These are phyloP conservation scores for Tolypocladium paradoxum DNA, from an alignment of 2,329 filamentous ascomycete genomes.

Conservation along the genomic window DNA sequence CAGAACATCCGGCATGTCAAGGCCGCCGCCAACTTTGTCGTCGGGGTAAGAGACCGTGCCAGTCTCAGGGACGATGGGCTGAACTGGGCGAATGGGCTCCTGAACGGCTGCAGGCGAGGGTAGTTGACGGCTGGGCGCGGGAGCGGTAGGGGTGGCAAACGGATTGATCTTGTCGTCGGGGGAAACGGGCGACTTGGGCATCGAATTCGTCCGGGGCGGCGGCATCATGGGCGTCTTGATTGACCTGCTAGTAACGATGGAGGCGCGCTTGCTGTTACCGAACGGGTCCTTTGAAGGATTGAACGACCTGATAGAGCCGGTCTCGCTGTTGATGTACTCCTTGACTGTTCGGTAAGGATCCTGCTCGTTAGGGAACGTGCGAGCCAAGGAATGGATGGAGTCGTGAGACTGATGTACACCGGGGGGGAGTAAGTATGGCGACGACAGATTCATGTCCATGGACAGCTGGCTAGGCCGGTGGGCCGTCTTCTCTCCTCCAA, in stretches of 20 bases:
- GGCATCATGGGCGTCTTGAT: conserved; percentile 15
- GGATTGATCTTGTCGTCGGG: conserved; percentile 23
- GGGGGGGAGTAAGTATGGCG: conserved; percentile 88
- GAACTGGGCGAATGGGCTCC: conserved; percentile 17
- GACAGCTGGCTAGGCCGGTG: conserved; percentile 46
- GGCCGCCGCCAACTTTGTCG: conserved; percentile 9
- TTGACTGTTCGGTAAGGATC: conserved; percentile 70
- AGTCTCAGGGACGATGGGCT: conserved; percentile 28
- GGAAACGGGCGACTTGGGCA: conserved; percentile 28
- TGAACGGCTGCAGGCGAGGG: conserved; percentile 9
- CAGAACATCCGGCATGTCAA: conserved; percentile 16
- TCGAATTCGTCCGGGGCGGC: conserved; percentile 28
- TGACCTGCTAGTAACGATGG: conserved; percentile 14
- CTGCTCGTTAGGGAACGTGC: conserved; percentile 61
- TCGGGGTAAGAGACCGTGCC: conserved; percentile 22
- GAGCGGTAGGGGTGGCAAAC: conserved; percentile 22
- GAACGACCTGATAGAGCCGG: conserved; percentile 44
- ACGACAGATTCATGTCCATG: conserved; percentile 65
- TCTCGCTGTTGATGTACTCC: conserved; percentile 46
- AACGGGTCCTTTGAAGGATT: conserved; percentile 29
- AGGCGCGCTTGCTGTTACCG: conserved; percentile 28
- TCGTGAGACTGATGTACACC: conserved; percentile 69
- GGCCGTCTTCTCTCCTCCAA: conserved; percentile 45
- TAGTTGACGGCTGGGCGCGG: conserved; percentile 15
- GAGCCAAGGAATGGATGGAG: conserved; percentile 76